Evolutionary conservation across 1,139 yeast genomes (phyloP).

Genomic region (Geotrichum phurueaensis): DNA sequence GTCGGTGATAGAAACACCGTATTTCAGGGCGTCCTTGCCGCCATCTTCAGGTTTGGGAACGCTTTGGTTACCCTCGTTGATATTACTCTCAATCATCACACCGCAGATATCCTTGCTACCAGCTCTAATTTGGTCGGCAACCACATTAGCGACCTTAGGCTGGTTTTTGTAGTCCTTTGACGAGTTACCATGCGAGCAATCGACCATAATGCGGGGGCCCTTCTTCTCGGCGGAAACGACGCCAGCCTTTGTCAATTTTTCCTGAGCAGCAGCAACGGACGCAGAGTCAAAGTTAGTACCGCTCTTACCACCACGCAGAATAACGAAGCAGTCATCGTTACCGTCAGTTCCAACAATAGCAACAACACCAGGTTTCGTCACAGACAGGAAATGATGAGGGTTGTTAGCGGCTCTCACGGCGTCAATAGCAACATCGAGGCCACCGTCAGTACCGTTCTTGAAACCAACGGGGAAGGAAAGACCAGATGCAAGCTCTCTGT

Average conservation of each 20-base stretch:
- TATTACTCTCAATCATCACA: constrained; percentile 92
- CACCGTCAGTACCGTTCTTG: constrained; percentile 97
- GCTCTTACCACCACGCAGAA: constrained; percentile 90
- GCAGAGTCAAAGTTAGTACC: constrained; percentile 87
- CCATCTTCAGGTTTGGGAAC: constrained; percentile 51
- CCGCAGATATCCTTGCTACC: constrained; percentile 84
- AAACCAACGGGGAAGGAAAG: constrained; percentile 96
- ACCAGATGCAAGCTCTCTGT: constrained; percentile 95
- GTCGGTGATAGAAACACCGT: constrained; percentile 96
- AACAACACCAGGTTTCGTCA: constrained; percentile 92
- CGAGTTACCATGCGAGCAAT: constrained; percentile 97
- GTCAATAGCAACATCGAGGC: constrained; percentile 86
- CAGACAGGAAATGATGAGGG: constrained; percentile 94
- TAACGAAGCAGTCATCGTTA: constrained; percentile 67
- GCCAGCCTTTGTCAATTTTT: constrained; percentile 43
- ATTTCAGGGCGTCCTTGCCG: constrained; percentile 69
- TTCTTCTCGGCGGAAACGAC: constrained; percentile 23
- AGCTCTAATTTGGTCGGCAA: constrained; percentile 70
- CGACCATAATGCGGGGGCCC: constrained; percentile 69
- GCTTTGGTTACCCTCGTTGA: constrained; percentile 86
- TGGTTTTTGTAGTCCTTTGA: constrained; percentile 90
- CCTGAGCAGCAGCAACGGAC: constrained; percentile 71
- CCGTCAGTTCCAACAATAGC: constrained; percentile 96
- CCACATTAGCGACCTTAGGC: constrained; percentile 75
- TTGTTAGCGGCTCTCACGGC: constrained; percentile 89